Conservation (phyloP, 2,329 filamentous ascomycete genomes). For the Myriosclerotinia scirpicola region DNA sequence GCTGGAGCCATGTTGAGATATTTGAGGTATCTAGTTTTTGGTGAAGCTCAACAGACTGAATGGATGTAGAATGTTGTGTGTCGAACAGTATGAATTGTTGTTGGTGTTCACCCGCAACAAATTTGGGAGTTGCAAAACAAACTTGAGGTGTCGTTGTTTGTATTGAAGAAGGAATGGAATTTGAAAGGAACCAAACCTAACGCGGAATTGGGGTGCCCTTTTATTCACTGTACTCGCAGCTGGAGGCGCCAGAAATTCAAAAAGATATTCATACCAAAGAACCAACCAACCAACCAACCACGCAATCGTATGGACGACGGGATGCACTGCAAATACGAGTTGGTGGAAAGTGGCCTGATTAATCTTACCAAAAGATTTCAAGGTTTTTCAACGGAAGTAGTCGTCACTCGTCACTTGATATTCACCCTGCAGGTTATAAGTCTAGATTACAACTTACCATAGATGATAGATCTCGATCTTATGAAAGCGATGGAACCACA, state of each 20-base stretch:
- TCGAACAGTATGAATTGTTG: neutral
- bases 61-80: neutral
- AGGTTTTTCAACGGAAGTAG: no score
- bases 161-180: conserved; percentile 1
- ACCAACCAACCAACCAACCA: neutral
- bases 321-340: neutral
- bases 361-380: neutral
- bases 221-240: neutral
- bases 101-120: neutral
- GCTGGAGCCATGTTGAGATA: conserved; percentile 32
- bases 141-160: neutral
- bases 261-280: conserved; percentile 4
- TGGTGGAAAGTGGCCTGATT: conserved; percentile 12
- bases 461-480: neutral
- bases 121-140: neutral
- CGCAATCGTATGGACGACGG: neutral
- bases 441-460: neutral
- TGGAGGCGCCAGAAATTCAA: neutral
- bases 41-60: neutral
- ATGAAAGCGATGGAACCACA: neutral
- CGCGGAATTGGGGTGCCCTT: neutral
- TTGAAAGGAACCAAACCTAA: neutral
- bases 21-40: neutral
- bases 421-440: no score
- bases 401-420: neutral